Evolutionary conservation across 805 yeast genomes (phyloP).

Genomic region (Suhomyces pyralidae): DNA sequence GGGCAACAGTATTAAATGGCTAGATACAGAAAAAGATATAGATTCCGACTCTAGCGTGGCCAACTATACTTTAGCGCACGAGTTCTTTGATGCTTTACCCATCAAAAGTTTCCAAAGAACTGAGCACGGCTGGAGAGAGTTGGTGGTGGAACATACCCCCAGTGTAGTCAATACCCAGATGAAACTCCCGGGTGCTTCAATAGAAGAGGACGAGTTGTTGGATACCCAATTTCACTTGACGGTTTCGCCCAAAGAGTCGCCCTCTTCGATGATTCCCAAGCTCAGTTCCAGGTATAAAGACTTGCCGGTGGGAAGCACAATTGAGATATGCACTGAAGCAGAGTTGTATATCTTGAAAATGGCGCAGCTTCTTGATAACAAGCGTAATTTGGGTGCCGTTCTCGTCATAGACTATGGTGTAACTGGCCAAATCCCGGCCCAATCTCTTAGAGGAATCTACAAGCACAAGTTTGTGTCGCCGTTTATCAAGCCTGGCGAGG

Average conservation of each 20-base stretch:
- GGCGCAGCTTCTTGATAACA: conserved; percentile 41
- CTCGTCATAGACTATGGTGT: conserved; percentile 80
- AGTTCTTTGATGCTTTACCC: conserved; percentile 85
- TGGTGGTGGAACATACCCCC: conserved; percentile 56
- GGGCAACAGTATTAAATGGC: conserved; percentile 57
- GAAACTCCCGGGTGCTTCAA: conserved; percentile 17
- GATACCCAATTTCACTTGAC: conserved; percentile 53
- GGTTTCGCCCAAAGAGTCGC: conserved; percentile 56
- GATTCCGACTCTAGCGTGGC: conserved; percentile 26
- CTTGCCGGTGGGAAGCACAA: conserved; percentile 54
- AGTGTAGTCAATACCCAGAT: conserved; percentile 35
- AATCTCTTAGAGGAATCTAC: conserved; percentile 69
- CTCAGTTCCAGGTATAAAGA: conserved; percentile 47
- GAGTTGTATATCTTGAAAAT: conserved; percentile 56
- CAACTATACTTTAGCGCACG: conserved; percentile 76
- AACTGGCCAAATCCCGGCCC: conserved; percentile 57
- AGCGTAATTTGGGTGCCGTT: conserved; percentile 55
- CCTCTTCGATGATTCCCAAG: conserved; percentile 56
- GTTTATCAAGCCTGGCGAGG: conserved; percentile 70
- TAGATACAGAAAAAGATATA: conserved; percentile 54
- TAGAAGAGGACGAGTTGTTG: conserved; percentile 9
- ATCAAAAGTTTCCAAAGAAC: conserved; percentile 65
- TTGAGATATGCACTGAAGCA: conserved; percentile 76
- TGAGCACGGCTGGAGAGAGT: conserved; percentile 74
- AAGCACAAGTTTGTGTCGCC: conserved; percentile 75